Conservation (phyloP, 352 stramenopile species). For the Globisporangium cystogenes region DNA sequence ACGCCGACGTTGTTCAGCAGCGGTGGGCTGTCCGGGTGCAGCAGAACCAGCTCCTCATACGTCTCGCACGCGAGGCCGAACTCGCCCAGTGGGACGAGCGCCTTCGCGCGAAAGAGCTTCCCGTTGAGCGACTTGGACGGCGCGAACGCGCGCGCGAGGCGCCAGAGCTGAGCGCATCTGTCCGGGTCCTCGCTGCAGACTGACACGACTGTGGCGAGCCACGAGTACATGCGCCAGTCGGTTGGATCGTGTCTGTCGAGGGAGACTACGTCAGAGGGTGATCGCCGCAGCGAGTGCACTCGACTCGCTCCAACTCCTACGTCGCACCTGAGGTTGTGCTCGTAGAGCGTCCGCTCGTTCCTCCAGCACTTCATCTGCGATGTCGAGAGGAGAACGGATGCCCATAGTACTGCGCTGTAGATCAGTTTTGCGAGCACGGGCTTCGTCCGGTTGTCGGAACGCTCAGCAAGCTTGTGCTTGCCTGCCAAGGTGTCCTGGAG, state of each 20-base stretch:
- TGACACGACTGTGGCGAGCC: conserved; percentile 4
- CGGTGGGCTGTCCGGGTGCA: conserved; percentile 14
- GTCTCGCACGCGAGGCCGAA: conserved; percentile 10
- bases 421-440: neutral
- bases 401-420: conserved; percentile 1
- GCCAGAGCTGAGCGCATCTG: conserved; percentile 14
- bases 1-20: conserved; percentile 26
- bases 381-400: conserved; percentile 20
- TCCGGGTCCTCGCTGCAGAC: conserved; percentile 8
- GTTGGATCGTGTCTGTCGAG: conserved; percentile 32
- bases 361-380: conserved; percentile 25
- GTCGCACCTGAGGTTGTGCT: conserved; percentile 17
- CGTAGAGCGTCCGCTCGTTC: conserved; percentile 28
- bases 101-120: conserved; percentile 19
- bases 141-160: conserved; percentile 20
- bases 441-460: neutral
- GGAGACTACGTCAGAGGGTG: neutral
- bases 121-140: conserved; percentile 22
- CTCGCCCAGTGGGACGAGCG: conserved; percentile 12
- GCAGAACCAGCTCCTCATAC: conserved; percentile 15
- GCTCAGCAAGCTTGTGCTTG: neutral
- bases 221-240: conserved; percentile 51
- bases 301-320: too few relatives aligned
- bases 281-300: neutral
- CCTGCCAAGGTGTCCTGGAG: neutral